phyloP scores from a whole-genome alignment of 1,284 basidiomycete genomes.

The Ustilago loliicola region DNA sequence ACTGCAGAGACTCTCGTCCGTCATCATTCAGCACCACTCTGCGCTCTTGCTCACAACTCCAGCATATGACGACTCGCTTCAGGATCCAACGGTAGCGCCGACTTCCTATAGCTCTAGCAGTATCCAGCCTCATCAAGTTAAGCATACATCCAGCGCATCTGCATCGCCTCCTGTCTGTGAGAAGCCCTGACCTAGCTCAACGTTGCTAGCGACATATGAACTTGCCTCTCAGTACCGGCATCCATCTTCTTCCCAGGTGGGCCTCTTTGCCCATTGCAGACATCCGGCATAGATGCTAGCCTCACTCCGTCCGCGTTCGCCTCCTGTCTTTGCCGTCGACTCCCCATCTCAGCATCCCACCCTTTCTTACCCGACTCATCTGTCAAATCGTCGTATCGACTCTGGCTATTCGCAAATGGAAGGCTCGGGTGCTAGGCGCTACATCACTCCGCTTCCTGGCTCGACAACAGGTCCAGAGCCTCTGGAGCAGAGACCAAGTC shows the following conservation, averaged over 20 bases:
- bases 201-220: background rate
- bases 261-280: conserved; percentile 16
- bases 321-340: conserved; percentile 21
- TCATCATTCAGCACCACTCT: background rate
- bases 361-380: background rate
- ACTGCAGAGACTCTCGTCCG: background rate
- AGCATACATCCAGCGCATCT: background rate
- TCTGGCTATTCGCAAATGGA: conserved; percentile 17
- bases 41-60: background rate
- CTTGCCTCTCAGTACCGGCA: background rate
- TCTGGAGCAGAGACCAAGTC: conserved; percentile 35
- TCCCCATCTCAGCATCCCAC: conserved; percentile 6
- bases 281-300: conserved; percentile 41
- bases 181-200: background rate
- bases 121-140: background rate
- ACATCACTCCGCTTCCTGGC: conserved; percentile 15
- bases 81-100: background rate
- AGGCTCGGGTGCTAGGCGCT: conserved; percentile 30
- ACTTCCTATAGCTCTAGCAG: background rate
- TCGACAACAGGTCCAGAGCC: conserved; percentile 3
- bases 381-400: background rate
- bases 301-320: conserved; percentile 42
- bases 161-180: background rate
- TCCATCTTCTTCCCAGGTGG: background rate
- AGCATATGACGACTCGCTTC: background rate